Evolutionary conservation across 495 filamentous ascomycete genomes (phyloP), one percentile per base, ranked within the genome.

Genomic region (Penicillium silybi): DNA sequence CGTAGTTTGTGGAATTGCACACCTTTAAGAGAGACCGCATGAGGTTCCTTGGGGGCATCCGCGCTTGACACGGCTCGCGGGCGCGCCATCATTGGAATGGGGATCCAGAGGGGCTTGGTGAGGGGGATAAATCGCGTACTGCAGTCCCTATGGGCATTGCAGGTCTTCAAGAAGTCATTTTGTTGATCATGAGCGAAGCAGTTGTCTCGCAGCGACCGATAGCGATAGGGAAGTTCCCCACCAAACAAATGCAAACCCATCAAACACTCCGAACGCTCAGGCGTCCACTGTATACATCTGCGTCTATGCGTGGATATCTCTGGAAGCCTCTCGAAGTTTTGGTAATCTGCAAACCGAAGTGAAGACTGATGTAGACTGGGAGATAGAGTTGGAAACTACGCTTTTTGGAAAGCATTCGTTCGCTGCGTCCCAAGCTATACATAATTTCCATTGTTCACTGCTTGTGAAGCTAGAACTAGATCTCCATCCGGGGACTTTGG

Each of bases 21-120:
- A 76, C 83, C 91, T 78, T 96, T 97, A 22, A 97, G 68, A 47
- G 89, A 95, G 32, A 97, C 81, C 13, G 85, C 80, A 72, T 97
- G 91, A 17, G 89, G 85, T 59, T 88, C 88, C 63, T 89, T 90
- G 27, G 80, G 75, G 39, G 75, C 79, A 44, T 90, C 84, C 41
- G 73, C 69, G 32, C 70, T 59, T 45, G 74, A 77, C 34, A 62
- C 61, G 46, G 74, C 73, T 56, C 74, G 69, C 41, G 72, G 66
- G 10, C 74, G 73, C 41, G 73, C 69, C 74, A 77, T 77, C 0
- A 9, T n/a, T 48, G 25, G 39, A 26, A 22, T 18, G 22, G 20
- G 20, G 17, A 29, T 35, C 19, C 17, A 4, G 29, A 16, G 17
- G 9, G 38, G 4, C 18, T 51, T 45, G 38, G 15, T 27, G 16